Conservation (phyloP, 257 asterid species). For the Solanum sparsipilum region DNA sequence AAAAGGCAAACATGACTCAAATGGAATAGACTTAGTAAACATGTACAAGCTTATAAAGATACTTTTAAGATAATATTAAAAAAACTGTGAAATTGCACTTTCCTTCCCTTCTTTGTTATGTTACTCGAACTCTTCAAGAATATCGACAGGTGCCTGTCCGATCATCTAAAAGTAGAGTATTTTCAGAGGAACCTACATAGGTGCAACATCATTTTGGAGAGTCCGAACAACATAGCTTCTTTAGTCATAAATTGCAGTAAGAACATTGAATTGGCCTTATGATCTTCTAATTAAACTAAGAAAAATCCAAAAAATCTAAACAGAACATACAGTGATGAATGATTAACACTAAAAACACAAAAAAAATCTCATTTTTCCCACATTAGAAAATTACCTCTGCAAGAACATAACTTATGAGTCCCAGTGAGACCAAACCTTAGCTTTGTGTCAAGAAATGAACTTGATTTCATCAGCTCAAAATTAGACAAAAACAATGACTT, state of each 20-base stretch:
- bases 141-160: background rate
- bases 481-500: slow-evolving; percentile 20
- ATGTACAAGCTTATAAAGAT: background rate
- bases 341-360: background rate
- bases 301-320: background rate
- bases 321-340: background rate
- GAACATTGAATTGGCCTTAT: background rate
- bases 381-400: slow-evolving; percentile 35
- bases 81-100: background rate
- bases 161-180: background rate
- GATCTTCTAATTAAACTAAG: background rate
- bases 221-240: background rate
- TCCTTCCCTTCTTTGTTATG: background rate
- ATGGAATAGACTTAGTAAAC: background rate
- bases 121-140: background rate
- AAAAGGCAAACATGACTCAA: background rate
- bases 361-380: background rate
- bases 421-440: slow-evolving; percentile 5
- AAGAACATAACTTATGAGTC: slow-evolving; percentile 20
- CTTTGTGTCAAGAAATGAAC: slow-evolving; percentile 21
- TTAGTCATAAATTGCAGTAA: background rate
- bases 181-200: background rate
- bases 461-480: slow-evolving; percentile 25
- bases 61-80: background rate
- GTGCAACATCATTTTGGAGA: background rate